Evolutionary conservation across 805 yeast species (phyloP).

Genomic region (Zygoascus flipseniorum): DNA sequence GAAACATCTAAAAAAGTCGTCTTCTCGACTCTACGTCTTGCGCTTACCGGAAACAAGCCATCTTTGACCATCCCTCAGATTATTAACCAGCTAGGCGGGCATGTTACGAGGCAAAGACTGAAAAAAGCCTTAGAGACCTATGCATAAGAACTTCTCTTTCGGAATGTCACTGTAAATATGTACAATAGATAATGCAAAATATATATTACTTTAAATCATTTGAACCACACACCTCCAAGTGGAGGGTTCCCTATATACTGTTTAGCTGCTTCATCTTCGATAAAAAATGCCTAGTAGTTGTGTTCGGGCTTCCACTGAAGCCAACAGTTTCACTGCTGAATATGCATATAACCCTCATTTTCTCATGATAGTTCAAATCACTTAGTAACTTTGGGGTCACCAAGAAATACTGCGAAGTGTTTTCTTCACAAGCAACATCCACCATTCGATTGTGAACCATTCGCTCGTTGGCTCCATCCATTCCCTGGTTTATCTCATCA

Average conservation of each 20-base stretch:
- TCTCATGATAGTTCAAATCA: constrained; percentile 63
- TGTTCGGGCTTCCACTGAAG: neutral
- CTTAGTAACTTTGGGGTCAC: constrained; percentile 88
- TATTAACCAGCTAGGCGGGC: constrained; percentile 40
- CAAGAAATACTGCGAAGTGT: constrained; percentile 74
- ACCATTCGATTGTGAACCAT: constrained; percentile 80
- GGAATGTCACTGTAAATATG: neutral
- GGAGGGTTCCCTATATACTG: neutral
- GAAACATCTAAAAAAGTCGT: constrained; percentile 24
- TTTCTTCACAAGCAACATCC: constrained; percentile 61
- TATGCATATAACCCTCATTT: constrained; percentile 82
- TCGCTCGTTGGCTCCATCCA: constrained; percentile 91
- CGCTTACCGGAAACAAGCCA: constrained; percentile 59
- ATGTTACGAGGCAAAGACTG: constrained; percentile 17
- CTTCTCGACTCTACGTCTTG: constrained; percentile 55
- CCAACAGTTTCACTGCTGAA: constrained; percentile 39
- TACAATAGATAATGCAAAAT: neutral
- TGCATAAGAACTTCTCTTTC: neutral
- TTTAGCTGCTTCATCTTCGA: neutral
- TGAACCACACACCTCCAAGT: neutral
- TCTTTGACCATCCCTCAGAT: constrained; percentile 61
- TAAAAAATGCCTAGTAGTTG: neutral
- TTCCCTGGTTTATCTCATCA: constrained; percentile 97
- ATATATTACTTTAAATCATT: neutral
- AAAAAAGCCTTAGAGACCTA: neutral